Conservation (phyloP, 1,139 yeast genomes). For the Kodamaea sp. region DNA sequence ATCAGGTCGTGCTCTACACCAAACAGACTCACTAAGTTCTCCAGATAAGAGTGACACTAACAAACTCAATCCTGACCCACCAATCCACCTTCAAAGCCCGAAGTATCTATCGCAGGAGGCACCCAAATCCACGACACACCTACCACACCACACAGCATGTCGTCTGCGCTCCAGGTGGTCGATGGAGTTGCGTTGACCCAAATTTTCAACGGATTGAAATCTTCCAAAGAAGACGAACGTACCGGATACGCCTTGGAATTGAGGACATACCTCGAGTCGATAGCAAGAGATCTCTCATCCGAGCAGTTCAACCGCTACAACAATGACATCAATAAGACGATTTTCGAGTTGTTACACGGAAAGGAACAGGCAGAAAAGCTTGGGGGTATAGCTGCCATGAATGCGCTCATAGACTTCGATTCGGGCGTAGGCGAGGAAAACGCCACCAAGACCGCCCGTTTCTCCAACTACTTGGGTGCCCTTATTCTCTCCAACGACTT, state of each 20-base stretch:
- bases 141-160: conserved; percentile 20
- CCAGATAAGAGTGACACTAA: conserved; percentile 7
- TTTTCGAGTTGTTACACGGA: conserved; percentile 81
- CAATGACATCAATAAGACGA: conserved; percentile 83
- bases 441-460: conserved; percentile 86
- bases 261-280: conserved; percentile 62
- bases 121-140: too few species aligned
- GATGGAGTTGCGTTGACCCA: conserved; percentile 55
- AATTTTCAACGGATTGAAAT: conserved; percentile 55
- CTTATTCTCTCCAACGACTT: conserved; percentile 81
- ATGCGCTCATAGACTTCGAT: conserved; percentile 80
- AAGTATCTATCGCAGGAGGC: too few species aligned
- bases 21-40: too few species aligned
- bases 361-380: conserved; percentile 70
- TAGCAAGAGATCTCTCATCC: conserved; percentile 72
- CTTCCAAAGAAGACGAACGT: conserved; percentile 53
- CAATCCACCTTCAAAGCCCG: too few species aligned
- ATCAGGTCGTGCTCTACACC: too few species aligned
- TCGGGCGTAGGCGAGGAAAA: conserved; percentile 66
- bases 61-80: neutral
- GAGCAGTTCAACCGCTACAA: conserved; percentile 82
- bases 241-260: conserved; percentile 65
- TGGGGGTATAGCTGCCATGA: conserved; percentile 91
- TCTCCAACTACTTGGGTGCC: conserved; percentile 82
- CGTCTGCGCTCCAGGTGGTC: conserved; percentile 38